phyloP scores from a whole-genome alignment of 257 asterid genomes.

The Jaltomata sinuosa region DNA sequence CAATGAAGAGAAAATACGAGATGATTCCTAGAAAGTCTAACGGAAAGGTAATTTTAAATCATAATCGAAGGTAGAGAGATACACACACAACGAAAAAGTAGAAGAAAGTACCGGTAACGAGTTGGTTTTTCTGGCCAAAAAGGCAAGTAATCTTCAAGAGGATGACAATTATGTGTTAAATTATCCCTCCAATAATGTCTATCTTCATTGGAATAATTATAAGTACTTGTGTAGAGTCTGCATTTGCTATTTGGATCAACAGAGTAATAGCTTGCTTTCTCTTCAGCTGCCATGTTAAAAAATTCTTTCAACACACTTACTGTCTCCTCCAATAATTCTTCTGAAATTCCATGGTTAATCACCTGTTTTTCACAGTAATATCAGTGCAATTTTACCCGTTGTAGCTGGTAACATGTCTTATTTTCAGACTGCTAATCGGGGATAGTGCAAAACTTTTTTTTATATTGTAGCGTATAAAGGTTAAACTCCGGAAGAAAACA shows the following conservation, averaged over 20 bases:
- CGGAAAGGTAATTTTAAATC: too few species aligned
- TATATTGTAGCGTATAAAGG: too few species aligned
- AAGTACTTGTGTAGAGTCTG: conserved; percentile 31
- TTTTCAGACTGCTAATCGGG: background rate
- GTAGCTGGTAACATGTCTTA: background rate
- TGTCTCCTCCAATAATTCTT: conserved; percentile 17
- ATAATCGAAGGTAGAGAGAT: background rate
- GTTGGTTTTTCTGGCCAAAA: conserved; percentile 52
- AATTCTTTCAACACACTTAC: conserved; percentile 26
- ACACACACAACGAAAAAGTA: background rate
- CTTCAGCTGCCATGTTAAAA: conserved; percentile 24
- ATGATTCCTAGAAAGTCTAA: background rate
- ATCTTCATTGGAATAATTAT: conserved; percentile 3
- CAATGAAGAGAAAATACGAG: background rate
- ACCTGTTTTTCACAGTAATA: conserved; percentile 20
- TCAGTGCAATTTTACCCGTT: background rate
- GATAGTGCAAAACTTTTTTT: too few species aligned
- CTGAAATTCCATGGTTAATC: conserved; percentile 39
- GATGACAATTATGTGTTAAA: conserved; percentile 38
- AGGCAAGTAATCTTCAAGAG: conserved; percentile 38
- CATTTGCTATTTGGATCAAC: conserved; percentile 29
- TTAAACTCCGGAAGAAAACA: too few species aligned
- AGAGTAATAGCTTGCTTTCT: conserved; percentile 11
- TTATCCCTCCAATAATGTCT: conserved; percentile 16
- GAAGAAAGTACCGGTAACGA: conserved; percentile 26